Evolutionary conservation across 495 filamentous ascomycete species (phyloP).

Genomic region (Tuber indicum): DNA sequence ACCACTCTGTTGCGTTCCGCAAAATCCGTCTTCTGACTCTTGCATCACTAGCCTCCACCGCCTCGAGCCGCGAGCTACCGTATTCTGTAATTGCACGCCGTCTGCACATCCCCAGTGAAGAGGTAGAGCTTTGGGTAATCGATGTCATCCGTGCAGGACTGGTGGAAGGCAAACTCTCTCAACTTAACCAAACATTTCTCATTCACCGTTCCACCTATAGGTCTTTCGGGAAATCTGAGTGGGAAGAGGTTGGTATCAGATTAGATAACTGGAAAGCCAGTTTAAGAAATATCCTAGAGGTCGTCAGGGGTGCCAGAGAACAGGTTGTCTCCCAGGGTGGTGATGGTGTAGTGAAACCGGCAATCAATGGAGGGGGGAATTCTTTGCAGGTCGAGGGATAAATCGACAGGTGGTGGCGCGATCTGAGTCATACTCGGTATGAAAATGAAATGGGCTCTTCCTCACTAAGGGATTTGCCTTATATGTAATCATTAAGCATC

Average conservation of each 20-base stretch:
- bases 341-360: constrained; percentile 14
- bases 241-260: constrained; percentile 82
- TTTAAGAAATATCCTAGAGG: constrained; percentile 63
- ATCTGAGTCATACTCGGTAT: background rate
- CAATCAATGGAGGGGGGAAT: constrained; percentile 12
- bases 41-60: constrained; percentile 75
- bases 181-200: constrained; percentile 83
- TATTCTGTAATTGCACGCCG: constrained; percentile 75
- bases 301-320: constrained; percentile 71
- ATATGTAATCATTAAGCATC: background rate
- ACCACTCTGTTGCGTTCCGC: constrained; percentile 58
- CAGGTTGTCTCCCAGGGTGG: constrained; percentile 30
- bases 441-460: background rate
- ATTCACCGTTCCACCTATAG: constrained; percentile 92
- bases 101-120: constrained; percentile 68
- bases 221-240: constrained; percentile 96
- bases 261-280: constrained; percentile 84
- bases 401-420: background rate
- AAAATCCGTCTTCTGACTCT: constrained; percentile 96
- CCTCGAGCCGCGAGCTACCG: constrained; percentile 71
- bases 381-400: constrained; percentile 30
- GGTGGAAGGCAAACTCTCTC: constrained; percentile 88
- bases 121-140: constrained; percentile 97
- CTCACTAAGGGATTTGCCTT: background rate
- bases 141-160: constrained; percentile 92